Conservation (phyloP, 768 basidiomycete species). For the Leucosporidium scottii region DNA sequence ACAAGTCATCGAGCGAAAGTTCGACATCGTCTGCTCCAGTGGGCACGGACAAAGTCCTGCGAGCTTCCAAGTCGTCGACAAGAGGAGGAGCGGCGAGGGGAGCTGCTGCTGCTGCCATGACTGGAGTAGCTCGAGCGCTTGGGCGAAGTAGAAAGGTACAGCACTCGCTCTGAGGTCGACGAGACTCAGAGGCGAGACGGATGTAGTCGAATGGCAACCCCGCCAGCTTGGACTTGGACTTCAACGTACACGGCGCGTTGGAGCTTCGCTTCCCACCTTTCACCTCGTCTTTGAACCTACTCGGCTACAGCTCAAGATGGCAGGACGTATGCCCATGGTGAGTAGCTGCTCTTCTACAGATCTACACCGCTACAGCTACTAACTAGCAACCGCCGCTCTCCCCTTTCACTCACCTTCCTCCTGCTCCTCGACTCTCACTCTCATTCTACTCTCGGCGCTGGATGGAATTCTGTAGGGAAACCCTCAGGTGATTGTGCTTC, state of each 20-base stretch:
- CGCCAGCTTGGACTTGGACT: neutral
- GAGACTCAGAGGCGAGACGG: too few relatives aligned
- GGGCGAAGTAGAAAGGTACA: too few relatives aligned
- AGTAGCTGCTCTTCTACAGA: neutral
- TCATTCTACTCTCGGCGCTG: neutral
- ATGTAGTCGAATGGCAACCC: slow-evolving; percentile 25
- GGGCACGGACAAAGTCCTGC: too few relatives aligned
- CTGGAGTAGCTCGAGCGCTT: too few relatives aligned
- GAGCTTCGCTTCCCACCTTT: neutral
- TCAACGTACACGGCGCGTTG: neutral
- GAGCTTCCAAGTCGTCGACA: too few relatives aligned
- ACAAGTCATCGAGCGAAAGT: too few relatives aligned
- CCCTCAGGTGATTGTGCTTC: neutral
- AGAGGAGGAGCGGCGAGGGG: too few relatives aligned
- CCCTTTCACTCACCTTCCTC: neutral
- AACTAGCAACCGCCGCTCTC: neutral
- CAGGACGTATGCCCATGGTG: slow-evolving; percentile 30
- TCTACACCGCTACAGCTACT: neutral
- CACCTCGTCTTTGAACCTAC: neutral
- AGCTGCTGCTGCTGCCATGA: too few relatives aligned
- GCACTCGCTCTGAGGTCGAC: too few relatives aligned
- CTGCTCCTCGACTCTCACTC: neutral
- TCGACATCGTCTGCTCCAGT: too few relatives aligned
- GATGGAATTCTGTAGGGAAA: neutral
- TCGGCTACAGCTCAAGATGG: slow-evolving; percentile 8